Evolutionary conservation across 2,329 filamentous ascomycete genomes (phyloP), one percentile per base, ranked within the genome.

Genomic region (Stagonosporopsis chrysanthemi): DNA sequence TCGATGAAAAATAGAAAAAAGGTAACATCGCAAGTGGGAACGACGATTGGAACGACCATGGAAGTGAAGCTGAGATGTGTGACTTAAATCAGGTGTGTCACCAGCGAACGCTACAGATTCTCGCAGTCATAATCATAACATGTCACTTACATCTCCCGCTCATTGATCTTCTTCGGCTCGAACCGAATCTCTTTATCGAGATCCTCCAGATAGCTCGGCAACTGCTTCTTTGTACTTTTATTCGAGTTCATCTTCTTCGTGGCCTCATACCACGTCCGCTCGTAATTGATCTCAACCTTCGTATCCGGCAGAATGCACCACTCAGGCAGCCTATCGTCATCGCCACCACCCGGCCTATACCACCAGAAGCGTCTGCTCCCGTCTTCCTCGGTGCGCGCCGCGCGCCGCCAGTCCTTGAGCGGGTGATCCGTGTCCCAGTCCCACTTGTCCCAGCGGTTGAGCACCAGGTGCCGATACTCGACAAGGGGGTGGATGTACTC

Each of bases 401-500:
- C 15, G 40, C 48, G 48, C 19, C 39, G 3, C 50, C 50, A 52
- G 12, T 29, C 50, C 2, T 19, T 17, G 3, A 53, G 28, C 7
- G 50, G 33, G 28, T 17, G 23, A 12, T 19, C n/a, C 5, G 17
- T 45, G 9, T 35, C 23, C 23, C 31, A 23, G 2, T 28, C n/a
- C 17, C 14, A 41, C 17, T 33, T 33, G 11, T 41, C 46, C 48
- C 40, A 43, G 6, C 19, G 12, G 4, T 15, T 19, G 11, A 52
- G 39, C 8, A 70, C 51, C 17, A 62, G 57, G 4, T 7, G 8
- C 51, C 73, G 73, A 29, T 70, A 67, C 39, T 67, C 52, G 11
- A 70, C 70, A 12, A 76, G 65, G 6, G 82, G 78, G 56, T 84
- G 82, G 9, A 84, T 79, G 58, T 82, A 83, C 61, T 84, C 81